Percentiles rank a stretch among this genome's conserved stretches.
phyloP scores from a whole-genome alignment of 2,329 filamentous ascomycete genomes.

The Talaromyces sp. region DNA sequence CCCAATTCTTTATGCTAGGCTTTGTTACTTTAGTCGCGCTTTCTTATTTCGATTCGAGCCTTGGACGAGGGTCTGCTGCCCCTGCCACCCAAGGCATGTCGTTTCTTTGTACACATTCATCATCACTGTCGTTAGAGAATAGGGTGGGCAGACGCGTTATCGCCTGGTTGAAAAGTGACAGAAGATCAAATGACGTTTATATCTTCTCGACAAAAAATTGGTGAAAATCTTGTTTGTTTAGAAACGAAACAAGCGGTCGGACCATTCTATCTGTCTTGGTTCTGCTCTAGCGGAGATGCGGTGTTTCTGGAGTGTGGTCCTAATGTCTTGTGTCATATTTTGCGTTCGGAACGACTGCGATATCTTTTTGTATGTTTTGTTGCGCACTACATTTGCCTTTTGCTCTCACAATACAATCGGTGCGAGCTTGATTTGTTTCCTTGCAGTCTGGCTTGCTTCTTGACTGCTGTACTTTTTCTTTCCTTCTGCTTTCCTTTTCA shows the following conservation, averaged over 20 bases:
- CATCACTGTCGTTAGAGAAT: slow-evolving; percentile 6
- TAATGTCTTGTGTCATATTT: slow-evolving; percentile 10
- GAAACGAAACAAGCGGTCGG: slow-evolving; percentile 5
- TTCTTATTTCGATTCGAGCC: slow-evolving; percentile 5
- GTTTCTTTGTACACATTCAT: slow-evolving; percentile 9
- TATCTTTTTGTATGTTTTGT: slow-evolving; percentile 8
- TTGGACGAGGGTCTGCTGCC: background rate
- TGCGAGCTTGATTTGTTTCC: background rate
- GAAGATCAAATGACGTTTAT: background rate
- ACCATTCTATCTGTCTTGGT: background rate
- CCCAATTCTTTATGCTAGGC: background rate
- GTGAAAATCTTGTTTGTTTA: slow-evolving; percentile 10
- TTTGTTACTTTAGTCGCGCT: slow-evolving; percentile 2
- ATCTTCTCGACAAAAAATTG: slow-evolving; percentile 2
- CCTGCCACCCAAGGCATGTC: slow-evolving; percentile 2
- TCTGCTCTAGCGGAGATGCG: slow-evolving; percentile 12
- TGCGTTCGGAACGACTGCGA: slow-evolving; percentile 15
- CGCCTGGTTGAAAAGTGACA: slow-evolving; percentile 7
- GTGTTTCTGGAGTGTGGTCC: slow-evolving; percentile 15
- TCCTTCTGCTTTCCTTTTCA: slow-evolving; percentile 5
- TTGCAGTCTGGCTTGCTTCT: background rate
- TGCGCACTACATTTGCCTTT: background rate
- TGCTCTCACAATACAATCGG: background rate
- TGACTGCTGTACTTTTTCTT: background rate
- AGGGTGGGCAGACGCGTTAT: background rate